These are phyloP conservation scores for Leccinellum albellum DNA, from an alignment of 768 basidiomycete genomes.

Conservation along the genomic window DNA sequence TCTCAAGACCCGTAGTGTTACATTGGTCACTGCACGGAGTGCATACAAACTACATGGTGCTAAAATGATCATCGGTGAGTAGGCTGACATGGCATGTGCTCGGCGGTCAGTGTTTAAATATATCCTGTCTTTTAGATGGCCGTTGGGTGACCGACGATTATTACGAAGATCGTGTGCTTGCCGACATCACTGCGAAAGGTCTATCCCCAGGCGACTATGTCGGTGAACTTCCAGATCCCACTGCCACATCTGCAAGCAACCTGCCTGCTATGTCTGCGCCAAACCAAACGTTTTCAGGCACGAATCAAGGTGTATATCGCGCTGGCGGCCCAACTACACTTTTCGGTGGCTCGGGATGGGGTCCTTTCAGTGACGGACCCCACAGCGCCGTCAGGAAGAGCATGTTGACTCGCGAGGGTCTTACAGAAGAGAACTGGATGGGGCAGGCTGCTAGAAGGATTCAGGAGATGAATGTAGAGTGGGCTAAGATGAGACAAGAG, in stretches of 20 bases:
- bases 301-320: constrained; percentile 71
- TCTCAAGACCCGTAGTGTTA: constrained; percentile 87
- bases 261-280: constrained; percentile 35
- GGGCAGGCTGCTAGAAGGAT: constrained; percentile 66
- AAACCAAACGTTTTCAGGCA: constrained; percentile 38
- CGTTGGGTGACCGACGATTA: constrained; percentile 95
- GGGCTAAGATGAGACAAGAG: constrained; percentile 55
- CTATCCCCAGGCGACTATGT: constrained; percentile 80
- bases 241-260: constrained; percentile 44
- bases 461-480: constrained; percentile 59
- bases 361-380: constrained; percentile 86
- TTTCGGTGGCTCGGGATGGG: constrained; percentile 80
- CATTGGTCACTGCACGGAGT: constrained; percentile 87
- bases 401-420: constrained; percentile 70
- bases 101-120: neutral
- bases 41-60: constrained; percentile 93
- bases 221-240: constrained; percentile 77
- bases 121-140: constrained; percentile 55
- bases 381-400: constrained; percentile 82
- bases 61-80: constrained; percentile 80
- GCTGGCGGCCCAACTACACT: constrained; percentile 91
- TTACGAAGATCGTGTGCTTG: constrained; percentile 80
- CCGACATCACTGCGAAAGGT: constrained; percentile 76
- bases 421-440: constrained; percentile 94
- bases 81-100: neutral